phyloP scores from a whole-genome alignment of 306 rosid genomes.

The Casuarina glauca region DNA sequence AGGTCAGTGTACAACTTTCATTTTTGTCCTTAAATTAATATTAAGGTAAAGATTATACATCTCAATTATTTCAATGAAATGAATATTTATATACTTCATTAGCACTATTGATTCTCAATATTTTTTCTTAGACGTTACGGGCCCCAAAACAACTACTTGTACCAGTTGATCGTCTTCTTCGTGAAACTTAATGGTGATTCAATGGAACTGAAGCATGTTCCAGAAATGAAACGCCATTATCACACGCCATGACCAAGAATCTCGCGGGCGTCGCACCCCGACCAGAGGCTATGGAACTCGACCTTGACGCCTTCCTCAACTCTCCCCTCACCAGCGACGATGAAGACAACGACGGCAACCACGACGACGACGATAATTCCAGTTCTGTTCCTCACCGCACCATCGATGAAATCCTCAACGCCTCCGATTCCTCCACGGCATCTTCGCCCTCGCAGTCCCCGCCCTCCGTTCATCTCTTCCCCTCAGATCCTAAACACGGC shows the following conservation, averaged over 20 bases:
- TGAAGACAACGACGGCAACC: conserved; percentile 11
- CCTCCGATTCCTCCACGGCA: conserved; percentile 62
- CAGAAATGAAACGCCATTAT: background rate
- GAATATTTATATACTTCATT: too few relatives aligned
- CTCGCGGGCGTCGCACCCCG: conserved; percentile 14
- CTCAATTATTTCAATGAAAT: too few relatives aligned
- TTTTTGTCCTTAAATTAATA: too few relatives aligned
- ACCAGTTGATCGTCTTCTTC: background rate
- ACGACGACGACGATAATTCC: conserved; percentile 4
- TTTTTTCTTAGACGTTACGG: too few relatives aligned
- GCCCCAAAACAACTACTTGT: too few relatives aligned
- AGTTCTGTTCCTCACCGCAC: conserved; percentile 58
- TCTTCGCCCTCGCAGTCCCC: conserved; percentile 50
- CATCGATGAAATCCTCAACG: conserved; percentile 86
- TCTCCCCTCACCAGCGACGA: conserved; percentile 47
- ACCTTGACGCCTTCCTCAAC: conserved; percentile 64
- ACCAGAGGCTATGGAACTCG: conserved; percentile 60
- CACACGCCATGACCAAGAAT: conserved; percentile 31
- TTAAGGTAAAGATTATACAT: too few relatives aligned
- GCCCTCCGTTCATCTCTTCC: conserved; percentile 15
- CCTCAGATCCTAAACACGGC: conserved; percentile 21
- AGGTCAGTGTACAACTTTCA: too few relatives aligned
- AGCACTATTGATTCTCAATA: too few relatives aligned
- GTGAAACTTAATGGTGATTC: background rate
- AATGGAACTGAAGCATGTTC: conserved; percentile 1